Conservation (phyloP, 345 rosid genomes). For the Euphorbia tirucalli region DNA sequence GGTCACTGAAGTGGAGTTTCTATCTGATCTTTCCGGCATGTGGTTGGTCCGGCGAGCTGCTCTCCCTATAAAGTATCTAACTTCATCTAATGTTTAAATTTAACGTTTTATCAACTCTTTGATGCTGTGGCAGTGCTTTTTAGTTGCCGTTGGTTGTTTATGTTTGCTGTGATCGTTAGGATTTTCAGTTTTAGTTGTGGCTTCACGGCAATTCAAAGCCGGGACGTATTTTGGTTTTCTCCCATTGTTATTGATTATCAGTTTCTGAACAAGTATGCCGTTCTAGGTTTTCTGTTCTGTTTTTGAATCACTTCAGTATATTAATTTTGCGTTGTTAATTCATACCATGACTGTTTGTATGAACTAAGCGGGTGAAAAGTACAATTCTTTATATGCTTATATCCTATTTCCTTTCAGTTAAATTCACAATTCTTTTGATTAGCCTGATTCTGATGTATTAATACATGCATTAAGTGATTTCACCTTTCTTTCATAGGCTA, state of each 20-base stretch:
- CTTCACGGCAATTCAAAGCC: no score
- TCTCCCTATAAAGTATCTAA: conserved; percentile 4
- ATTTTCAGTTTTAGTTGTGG: background rate
- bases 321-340: background rate
- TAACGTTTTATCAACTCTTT: background rate
- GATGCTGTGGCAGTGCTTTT: background rate
- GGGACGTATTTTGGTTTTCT: no score
- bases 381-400: background rate
- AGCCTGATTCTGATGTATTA: background rate
- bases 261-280: background rate
- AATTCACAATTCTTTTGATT: background rate
- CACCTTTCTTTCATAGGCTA: background rate
- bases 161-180: background rate
- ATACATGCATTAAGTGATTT: background rate
- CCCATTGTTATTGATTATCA: background rate
- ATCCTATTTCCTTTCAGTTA: no score
- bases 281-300: no score
- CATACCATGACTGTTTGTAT: background rate
- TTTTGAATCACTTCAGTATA: no score
- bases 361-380: background rate
- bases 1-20: no score
- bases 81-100: no score
- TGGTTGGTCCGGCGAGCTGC: conserved; percentile 17
- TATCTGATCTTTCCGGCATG: no score
- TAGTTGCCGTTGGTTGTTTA: background rate